phyloP scores from a whole-genome alignment of 148 eudicot genomes.

The Nepenthes gracilis region DNA sequence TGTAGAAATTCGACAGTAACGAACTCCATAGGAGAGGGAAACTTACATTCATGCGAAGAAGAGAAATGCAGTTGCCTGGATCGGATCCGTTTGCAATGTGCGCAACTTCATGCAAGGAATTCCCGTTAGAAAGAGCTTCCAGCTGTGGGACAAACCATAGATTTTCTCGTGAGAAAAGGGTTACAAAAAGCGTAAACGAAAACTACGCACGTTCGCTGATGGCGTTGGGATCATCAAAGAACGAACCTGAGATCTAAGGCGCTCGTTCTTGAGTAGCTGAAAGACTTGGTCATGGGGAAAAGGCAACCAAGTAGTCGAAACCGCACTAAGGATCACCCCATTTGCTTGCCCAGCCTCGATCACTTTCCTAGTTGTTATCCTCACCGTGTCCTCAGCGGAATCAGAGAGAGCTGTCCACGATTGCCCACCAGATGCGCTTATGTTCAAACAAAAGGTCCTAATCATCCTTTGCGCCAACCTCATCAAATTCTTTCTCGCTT shows the following conservation, averaged over 20 bases:
- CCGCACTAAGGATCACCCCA: conserved; percentile 73
- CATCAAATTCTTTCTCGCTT: conserved; percentile 73
- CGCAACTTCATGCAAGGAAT: conserved; percentile 84
- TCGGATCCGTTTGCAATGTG: conserved; percentile 97
- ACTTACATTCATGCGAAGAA: conserved; percentile 86
- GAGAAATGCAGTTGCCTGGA: conserved; percentile 93
- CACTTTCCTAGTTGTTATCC: conserved; percentile 70
- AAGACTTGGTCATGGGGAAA: conserved; percentile 62
- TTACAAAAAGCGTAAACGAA: no score
- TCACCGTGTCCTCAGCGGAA: conserved; percentile 55
- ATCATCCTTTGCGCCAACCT: conserved; percentile 67
- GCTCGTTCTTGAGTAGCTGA: conserved; percentile 76
- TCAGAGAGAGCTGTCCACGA: conserved; percentile 92
- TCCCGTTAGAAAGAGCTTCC: conserved; percentile 86
- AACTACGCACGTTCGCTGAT: no score
- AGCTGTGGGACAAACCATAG: conserved; percentile 23
- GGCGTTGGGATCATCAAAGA: no score
- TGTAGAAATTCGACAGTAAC: no score
- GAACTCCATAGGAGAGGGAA: no score
- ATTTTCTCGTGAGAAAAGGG: no score
- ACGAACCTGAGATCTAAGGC: conserved; percentile 30
- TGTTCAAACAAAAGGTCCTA: conserved; percentile 43
- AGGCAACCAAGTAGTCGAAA: conserved; percentile 82
- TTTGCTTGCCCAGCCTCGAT: conserved; percentile 73
- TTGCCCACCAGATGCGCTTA: conserved; percentile 53